phyloP scores from a whole-genome alignment of 768 basidiomycete genomes.

The Leccinum longicurvipes region DNA sequence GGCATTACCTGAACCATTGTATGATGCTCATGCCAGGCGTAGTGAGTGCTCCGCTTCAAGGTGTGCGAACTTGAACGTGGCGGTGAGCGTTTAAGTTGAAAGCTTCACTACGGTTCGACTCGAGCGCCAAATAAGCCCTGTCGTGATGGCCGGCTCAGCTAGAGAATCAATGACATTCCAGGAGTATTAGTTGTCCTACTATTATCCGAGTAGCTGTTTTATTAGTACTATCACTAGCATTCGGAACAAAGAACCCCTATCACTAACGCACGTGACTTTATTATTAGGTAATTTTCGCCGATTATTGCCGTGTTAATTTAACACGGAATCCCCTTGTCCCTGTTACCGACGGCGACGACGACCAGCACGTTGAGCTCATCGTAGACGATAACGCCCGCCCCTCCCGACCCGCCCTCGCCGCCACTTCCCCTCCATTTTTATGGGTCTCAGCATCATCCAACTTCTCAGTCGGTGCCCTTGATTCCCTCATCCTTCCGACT shows the following conservation, averaged over 20 bases:
- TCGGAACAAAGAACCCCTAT: neutral
- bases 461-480: slow-evolving; percentile 20
- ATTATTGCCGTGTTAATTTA: slow-evolving; percentile 29
- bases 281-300: slow-evolving; percentile 32
- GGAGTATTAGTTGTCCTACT: neutral
- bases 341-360: slow-evolving; percentile 33
- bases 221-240: neutral
- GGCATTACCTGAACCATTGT: slow-evolving; percentile 24
- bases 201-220: too few relatives aligned
- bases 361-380: slow-evolving; percentile 27
- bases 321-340: slow-evolving; percentile 36
- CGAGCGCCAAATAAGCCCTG: neutral
- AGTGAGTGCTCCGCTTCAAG: too few relatives aligned
- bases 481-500: slow-evolving; percentile 19
- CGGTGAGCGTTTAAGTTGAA: neutral
- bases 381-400: slow-evolving; percentile 28
- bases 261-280: slow-evolving; percentile 19
- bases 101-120: neutral
- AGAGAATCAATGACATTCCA: neutral
- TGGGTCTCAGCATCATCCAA: slow-evolving; percentile 13
- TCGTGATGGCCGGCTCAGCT: neutral
- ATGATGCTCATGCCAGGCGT: slow-evolving; percentile 11
- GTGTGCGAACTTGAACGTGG: too few relatives aligned
- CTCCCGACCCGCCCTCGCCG: neutral
- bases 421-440: slow-evolving; percentile 7